These are phyloP conservation scores for Mycena haematopus DNA, from an alignment of 768 basidiomycete species.

Conservation along the genomic window DNA sequence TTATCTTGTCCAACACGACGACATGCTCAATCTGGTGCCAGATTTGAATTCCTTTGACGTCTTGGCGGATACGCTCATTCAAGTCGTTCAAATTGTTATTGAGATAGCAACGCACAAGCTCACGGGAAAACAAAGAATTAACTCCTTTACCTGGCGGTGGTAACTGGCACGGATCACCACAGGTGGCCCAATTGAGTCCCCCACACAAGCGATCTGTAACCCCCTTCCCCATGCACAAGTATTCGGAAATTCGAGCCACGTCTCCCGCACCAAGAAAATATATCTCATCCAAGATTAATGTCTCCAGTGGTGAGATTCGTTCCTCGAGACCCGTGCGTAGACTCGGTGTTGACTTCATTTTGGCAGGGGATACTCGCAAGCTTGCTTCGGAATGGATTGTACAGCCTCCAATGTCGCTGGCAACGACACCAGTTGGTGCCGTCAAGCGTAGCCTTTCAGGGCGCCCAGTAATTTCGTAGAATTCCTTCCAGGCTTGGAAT, in stretches of 20 bases:
- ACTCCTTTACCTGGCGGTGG: background rate
- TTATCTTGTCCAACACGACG: conserved; percentile 26
- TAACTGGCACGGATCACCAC: background rate
- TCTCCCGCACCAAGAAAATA: background rate
- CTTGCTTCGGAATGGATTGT: background rate
- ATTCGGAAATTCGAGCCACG: background rate
- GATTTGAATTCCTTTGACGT: conserved; percentile 9
- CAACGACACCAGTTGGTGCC: background rate
- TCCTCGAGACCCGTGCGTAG: background rate
- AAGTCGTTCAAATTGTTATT: conserved; percentile 17
- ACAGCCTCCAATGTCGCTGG: background rate
- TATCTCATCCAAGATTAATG: background rate
- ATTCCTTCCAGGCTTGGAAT: background rate
- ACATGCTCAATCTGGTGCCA: conserved; percentile 21
- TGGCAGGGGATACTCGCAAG: background rate
- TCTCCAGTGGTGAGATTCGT: background rate
- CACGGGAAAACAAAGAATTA: background rate
- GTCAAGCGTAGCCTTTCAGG: background rate
- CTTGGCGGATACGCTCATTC: conserved; percentile 4
- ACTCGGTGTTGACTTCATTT: background rate
- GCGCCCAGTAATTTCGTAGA: background rate
- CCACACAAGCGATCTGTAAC: background rate
- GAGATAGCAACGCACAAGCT: background rate
- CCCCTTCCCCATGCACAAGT: background rate
- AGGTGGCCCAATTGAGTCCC: background rate